Conservation (phyloP, 2,329 filamentous ascomycete genomes). For the Atkinsonella texensis region DNA sequence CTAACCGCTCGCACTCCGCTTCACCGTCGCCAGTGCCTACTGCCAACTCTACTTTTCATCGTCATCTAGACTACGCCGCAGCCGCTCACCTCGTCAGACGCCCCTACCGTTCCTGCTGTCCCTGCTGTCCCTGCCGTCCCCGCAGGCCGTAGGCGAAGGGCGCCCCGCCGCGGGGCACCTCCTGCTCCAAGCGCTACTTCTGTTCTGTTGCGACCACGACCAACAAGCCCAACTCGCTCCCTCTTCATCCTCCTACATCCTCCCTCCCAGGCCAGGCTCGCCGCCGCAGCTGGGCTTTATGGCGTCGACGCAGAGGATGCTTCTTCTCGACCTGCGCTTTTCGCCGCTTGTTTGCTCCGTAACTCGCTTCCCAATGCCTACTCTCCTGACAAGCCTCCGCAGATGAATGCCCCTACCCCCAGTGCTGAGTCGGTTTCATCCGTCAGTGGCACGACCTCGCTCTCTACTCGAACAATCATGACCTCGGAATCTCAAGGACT, state of each 20-base stretch:
- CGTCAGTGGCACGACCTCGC: slow-evolving; percentile 30
- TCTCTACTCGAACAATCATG: slow-evolving; percentile 34
- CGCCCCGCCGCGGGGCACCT: slow-evolving; percentile 15
- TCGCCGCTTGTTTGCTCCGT: background rate
- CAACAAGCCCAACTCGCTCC: slow-evolving; percentile 1
- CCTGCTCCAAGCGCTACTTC: background rate
- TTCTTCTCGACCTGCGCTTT: background rate
- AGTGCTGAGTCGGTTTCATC: slow-evolving; percentile 36
- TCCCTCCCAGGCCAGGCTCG: slow-evolving; percentile 1
- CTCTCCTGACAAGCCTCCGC: slow-evolving; percentile 14
- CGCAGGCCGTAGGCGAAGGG: slow-evolving; percentile 15
- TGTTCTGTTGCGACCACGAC: background rate
- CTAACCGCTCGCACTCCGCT: background rate
- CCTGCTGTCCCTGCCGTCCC: no score
- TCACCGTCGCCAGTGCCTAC: background rate
- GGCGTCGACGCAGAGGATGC: slow-evolving; percentile 6
- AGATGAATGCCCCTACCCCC: slow-evolving; percentile 23
- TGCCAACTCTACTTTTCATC: slow-evolving; percentile 3
- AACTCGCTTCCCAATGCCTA: background rate
- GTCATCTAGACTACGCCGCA: slow-evolving; percentile 6
- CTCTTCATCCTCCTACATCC: background rate
- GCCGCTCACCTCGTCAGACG: slow-evolving; percentile 13
- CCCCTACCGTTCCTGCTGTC: slow-evolving; percentile 2
- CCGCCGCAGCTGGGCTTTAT: slow-evolving; percentile 7
- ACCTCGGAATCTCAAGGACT: slow-evolving; percentile 35